Conservation (phyloP, 495 filamentous ascomycete species). For the Lasiosphaeria hispida region DNA sequence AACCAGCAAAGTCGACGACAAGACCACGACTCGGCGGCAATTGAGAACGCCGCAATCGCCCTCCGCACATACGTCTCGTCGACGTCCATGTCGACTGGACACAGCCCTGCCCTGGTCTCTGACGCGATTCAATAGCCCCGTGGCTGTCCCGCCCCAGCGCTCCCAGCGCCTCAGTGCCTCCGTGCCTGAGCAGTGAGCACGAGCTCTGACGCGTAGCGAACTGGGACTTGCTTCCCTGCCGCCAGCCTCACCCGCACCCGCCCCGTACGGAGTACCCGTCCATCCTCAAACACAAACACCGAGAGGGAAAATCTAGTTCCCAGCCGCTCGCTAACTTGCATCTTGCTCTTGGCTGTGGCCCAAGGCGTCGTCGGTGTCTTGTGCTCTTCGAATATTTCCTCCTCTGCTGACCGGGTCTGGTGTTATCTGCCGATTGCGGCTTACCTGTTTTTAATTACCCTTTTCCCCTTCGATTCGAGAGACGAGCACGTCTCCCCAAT, state of each 20-base stretch:
- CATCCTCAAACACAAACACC: background rate
- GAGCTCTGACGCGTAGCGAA: no score
- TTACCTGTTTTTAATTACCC: constrained; percentile 10
- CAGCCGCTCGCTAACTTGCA: constrained; percentile 25
- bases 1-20: background rate
- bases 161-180: no score
- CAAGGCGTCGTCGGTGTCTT: constrained; percentile 2
- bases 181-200: no score
- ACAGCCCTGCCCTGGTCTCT: background rate
- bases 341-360: background rate
- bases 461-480: constrained; percentile 8
- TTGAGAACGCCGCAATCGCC: background rate
- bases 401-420: background rate
- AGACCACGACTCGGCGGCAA: constrained; percentile 1
- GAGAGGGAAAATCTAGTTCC: constrained; percentile 21
- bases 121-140: constrained; percentile 7
- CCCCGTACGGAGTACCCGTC: no score
- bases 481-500: background rate
- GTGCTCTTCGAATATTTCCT: constrained; percentile 5
- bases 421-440: background rate
- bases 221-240: no score
- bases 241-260: no score
- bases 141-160: no score
- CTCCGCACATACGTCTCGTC: background rate
- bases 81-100: constrained; percentile 5